These are phyloP conservation scores for Lactifluus subvellereus DNA, from an alignment of 768 basidiomycete species.

Conservation along the genomic window DNA sequence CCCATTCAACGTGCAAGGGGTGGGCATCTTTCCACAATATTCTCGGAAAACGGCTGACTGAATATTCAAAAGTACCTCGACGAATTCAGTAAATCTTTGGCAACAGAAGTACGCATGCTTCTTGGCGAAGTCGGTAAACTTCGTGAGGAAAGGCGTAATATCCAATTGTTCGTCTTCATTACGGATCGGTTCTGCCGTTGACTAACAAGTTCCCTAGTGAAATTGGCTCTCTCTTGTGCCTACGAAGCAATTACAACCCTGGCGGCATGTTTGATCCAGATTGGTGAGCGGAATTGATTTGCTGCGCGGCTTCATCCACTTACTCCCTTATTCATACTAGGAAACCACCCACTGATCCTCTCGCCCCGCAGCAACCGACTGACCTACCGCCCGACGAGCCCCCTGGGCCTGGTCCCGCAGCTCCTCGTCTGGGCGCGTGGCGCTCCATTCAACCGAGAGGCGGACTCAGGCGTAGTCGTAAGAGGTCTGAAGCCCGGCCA, in stretches of 20 bases:
- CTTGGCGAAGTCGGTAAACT: conserved; percentile 79
- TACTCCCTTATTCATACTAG: conserved; percentile 37
- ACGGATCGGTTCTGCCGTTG: background rate
- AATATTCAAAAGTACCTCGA: conserved; percentile 58
- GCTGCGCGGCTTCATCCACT: background rate
- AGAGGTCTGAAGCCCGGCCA: conserved; percentile 18
- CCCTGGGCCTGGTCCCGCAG: conserved; percentile 25
- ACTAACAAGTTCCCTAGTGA: conserved; percentile 44
- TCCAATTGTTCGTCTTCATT: conserved; percentile 65
- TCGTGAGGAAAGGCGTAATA: conserved; percentile 67
- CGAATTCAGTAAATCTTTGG: conserved; percentile 81
- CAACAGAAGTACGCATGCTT: conserved; percentile 77
- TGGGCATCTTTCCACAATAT: conserved; percentile 34
- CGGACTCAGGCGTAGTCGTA: conserved; percentile 21
- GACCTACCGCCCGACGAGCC: conserved; percentile 26
- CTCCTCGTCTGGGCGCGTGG: conserved; percentile 25
- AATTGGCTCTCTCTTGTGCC: conserved; percentile 61
- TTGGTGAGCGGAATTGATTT: conserved; percentile 42
- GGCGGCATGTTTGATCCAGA: conserved; percentile 81
- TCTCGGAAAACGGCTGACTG: conserved; percentile 3
- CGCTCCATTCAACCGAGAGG: conserved; percentile 24
- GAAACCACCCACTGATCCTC: conserved; percentile 33
- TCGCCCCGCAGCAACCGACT: conserved; percentile 19
- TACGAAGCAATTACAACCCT: conserved; percentile 74
- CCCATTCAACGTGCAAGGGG: conserved; percentile 78